phyloP scores from a whole-genome alignment of 2,329 filamentous ascomycete species.

The Ascocoryne sarcoides region DNA sequence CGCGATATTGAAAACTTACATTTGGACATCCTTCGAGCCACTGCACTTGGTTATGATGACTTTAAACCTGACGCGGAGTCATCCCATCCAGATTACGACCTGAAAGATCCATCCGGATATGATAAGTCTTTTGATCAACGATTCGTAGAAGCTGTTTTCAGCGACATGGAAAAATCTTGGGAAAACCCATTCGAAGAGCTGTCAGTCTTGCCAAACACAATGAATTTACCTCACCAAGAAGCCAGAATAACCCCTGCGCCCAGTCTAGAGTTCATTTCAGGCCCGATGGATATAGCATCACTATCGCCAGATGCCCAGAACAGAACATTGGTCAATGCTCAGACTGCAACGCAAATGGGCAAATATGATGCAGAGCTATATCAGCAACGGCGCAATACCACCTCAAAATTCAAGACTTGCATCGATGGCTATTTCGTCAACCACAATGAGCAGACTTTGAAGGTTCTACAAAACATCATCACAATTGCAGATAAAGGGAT shows the following conservation, averaged over 20 bases:
- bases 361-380: conserved; percentile 25
- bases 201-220: background rate
- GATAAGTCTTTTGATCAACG: conserved; percentile 25
- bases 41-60: conserved; percentile 28
- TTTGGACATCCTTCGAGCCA: conserved; percentile 24
- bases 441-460: conserved; percentile 25
- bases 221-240: background rate
- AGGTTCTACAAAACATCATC: conserved; percentile 26
- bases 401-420: conserved; percentile 23
- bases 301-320: background rate
- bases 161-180: conserved; percentile 3
- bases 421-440: conserved; percentile 28
- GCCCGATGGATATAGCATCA: background rate
- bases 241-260: background rate
- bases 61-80: conserved; percentile 15
- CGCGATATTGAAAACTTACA: conserved; percentile 19
- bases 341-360: background rate
- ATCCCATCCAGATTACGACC: conserved; percentile 21
- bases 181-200: background rate
- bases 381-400: conserved; percentile 24
- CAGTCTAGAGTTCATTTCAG: background rate
- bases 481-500: conserved; percentile 26
- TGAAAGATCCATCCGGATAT: conserved; percentile 18
- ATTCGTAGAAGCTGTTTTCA: conserved; percentile 26
- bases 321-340: too few species aligned